Conservation (phyloP, 352 stramenopile species). For the Globisporangium barbulae region DNA sequence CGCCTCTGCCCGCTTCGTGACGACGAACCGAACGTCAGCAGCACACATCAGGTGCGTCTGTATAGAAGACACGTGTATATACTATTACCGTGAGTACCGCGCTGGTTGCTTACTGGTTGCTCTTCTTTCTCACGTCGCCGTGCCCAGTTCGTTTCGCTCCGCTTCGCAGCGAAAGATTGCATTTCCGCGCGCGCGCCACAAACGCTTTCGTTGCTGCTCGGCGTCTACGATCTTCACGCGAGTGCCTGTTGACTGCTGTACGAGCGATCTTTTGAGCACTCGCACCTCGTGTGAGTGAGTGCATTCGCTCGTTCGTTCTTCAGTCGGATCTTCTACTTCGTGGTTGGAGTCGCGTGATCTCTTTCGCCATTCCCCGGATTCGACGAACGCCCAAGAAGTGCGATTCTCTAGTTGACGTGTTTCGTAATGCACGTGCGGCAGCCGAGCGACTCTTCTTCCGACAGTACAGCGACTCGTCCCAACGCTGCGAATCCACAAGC, state of each 20-base stretch:
- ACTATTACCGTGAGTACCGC: not conserved
- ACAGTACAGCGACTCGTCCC: not conserved
- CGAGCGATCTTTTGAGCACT: not conserved
- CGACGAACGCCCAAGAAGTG: not conserved
- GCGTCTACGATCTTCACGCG: not conserved
- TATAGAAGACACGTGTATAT: not conserved
- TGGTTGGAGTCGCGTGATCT: not conserved
- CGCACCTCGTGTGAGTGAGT: not conserved
- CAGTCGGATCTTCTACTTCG: slow-evolving; percentile 5
- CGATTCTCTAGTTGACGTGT: slow-evolving; percentile 1
- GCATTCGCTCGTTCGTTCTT: not conserved
- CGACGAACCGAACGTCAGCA: not conserved
- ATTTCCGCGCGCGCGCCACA: not conserved
- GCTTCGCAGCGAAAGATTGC: slow-evolving; percentile 4
- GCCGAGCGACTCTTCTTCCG: slow-evolving; percentile 1
- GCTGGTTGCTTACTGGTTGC: not conserved
- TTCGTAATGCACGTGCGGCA: slow-evolving; percentile 12
- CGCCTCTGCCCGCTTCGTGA: not conserved
- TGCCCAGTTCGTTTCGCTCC: slow-evolving; percentile 1
- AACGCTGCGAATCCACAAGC: slow-evolving; percentile 3
- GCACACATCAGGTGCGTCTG: not conserved
- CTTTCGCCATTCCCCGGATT: not conserved
- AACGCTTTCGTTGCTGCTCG: not conserved
- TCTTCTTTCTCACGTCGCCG: not conserved
- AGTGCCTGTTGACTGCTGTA: not conserved